Conservation (phyloP, 2,329 filamentous ascomycete genomes). For the Penicillium sp. region DNA sequence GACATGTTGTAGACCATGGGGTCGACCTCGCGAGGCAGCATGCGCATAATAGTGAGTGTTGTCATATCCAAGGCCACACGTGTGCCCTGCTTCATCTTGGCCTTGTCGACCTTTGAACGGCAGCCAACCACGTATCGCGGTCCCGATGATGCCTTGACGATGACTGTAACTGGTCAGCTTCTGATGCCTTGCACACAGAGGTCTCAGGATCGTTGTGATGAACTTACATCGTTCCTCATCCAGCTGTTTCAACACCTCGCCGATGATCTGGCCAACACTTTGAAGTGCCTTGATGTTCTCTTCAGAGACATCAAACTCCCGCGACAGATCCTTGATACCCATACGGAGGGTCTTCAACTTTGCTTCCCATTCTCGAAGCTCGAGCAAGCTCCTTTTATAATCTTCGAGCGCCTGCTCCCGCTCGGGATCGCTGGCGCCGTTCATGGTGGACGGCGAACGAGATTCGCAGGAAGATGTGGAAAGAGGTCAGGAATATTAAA, state of each 20-base stretch:
- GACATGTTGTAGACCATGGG: slow-evolving; percentile 99
- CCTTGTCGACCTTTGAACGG: slow-evolving; percentile 95
- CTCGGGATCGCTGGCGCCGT: slow-evolving; percentile 48
- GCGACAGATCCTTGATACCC: slow-evolving; percentile 93
- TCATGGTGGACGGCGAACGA: slow-evolving; percentile 30
- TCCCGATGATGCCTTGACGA: slow-evolving; percentile 95
- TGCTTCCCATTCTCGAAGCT: slow-evolving; percentile 97
- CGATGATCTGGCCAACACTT: slow-evolving; percentile 98
- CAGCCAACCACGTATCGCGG: slow-evolving; percentile 97
- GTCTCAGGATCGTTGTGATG: background rate
- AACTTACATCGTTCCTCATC: slow-evolving; percentile 94
- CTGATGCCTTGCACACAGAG: background rate
- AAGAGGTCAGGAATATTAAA: slow-evolving; percentile 1
- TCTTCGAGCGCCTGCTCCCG: slow-evolving; percentile 66
- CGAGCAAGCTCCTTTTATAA: slow-evolving; percentile 77
- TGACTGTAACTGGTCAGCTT: slow-evolving; percentile 58
- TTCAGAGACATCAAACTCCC: slow-evolving; percentile 93
- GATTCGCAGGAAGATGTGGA: slow-evolving; percentile 5
- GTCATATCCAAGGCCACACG: slow-evolving; percentile 98
- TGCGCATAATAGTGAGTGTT: slow-evolving; percentile 98
- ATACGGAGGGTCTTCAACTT: slow-evolving; percentile 91
- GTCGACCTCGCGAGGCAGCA: slow-evolving; percentile 97
- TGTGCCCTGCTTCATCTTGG: slow-evolving; percentile 95
- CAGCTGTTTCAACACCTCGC: slow-evolving; percentile 96
- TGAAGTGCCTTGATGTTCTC: slow-evolving; percentile 99